These are phyloP conservation scores for Eucalyptus albens DNA, from an alignment of 345 rosid genomes.

Conservation along the genomic window DNA sequence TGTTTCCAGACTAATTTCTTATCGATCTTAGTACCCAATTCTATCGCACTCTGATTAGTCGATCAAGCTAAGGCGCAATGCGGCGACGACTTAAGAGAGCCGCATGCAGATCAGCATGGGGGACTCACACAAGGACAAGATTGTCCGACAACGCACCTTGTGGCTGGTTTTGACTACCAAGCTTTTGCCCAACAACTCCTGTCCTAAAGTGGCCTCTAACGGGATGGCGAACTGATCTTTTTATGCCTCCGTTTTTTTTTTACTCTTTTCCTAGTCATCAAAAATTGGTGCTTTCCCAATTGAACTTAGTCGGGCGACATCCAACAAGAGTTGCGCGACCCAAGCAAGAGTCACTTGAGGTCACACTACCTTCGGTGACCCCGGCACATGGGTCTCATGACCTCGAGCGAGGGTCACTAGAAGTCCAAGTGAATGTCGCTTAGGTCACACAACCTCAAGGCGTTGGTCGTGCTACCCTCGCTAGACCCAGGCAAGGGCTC, in stretches of 20 bases:
- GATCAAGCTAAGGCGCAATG: background rate
- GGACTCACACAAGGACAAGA: background rate
- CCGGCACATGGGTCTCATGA: accelerated
- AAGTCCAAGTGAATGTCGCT: accelerated
- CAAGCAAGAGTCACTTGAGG: accelerated
- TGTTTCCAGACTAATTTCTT: background rate
- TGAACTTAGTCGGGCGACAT: no score
- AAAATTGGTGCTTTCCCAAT: background rate
- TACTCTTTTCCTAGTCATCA: background rate
- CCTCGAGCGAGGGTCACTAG: no score
- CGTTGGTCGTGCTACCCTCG: accelerated
- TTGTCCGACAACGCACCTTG: no score
- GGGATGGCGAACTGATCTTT: no score
- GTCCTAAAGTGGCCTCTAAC: no score
- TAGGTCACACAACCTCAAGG: accelerated
- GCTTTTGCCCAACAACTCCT: no score
- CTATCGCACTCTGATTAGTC: background rate
- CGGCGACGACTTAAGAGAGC: background rate
- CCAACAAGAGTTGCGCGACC: accelerated
- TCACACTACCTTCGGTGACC: no score
- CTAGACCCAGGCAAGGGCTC: accelerated
- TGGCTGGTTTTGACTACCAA: no score
- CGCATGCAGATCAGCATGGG: background rate
- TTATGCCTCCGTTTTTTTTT: no score
- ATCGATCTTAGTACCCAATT: background rate